Evolutionary conservation across 768 basidiomycete genomes (phyloP).

Genomic region (Pisolithus marmoratus): DNA sequence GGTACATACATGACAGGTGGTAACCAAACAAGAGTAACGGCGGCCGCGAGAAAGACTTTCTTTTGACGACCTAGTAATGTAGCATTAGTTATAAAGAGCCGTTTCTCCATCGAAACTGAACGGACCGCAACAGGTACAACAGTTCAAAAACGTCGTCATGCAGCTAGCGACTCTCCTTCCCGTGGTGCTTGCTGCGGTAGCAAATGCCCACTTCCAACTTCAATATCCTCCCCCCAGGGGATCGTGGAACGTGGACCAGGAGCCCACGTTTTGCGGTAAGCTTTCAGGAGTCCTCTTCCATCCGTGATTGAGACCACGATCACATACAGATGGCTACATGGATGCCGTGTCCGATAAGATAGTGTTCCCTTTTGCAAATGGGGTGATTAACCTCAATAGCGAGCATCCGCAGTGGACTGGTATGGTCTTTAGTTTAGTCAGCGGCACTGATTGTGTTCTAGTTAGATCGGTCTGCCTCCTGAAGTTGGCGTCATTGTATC

Average conservation of each 20-base stretch:
- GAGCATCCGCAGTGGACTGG: constrained; percentile 61
- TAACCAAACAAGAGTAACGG: background rate
- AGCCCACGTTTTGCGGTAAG: constrained; percentile 65
- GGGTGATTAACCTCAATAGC: constrained; percentile 57
- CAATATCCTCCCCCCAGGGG: constrained; percentile 74
- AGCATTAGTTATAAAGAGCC: background rate
- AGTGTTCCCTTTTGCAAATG: constrained; percentile 60
- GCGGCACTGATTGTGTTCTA: background rate
- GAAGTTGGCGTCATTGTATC: constrained; percentile 52
- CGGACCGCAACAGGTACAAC: too few species aligned
- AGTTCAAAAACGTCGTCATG: too few species aligned
- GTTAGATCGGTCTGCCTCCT: constrained; percentile 4
- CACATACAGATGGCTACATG: constrained; percentile 55
- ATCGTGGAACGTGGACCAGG: constrained; percentile 44
- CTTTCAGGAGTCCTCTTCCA: background rate
- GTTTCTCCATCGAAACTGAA: background rate
- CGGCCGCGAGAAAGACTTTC: background rate
- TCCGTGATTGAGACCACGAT: background rate
- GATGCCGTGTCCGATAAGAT: constrained; percentile 50
- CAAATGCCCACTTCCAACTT: constrained; percentile 74
- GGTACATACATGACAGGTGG: background rate
- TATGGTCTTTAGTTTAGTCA: constrained; percentile 18
- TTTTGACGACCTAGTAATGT: background rate
- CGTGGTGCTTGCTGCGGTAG: constrained; percentile 35
- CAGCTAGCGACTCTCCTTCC: constrained; percentile 32